A percentile compares a stretch with the other conserved stretches of the same genome.
phyloP scores from a whole-genome alignment of 2,329 filamentous ascomycete species.

The Mollisiaceae sp. region DNA sequence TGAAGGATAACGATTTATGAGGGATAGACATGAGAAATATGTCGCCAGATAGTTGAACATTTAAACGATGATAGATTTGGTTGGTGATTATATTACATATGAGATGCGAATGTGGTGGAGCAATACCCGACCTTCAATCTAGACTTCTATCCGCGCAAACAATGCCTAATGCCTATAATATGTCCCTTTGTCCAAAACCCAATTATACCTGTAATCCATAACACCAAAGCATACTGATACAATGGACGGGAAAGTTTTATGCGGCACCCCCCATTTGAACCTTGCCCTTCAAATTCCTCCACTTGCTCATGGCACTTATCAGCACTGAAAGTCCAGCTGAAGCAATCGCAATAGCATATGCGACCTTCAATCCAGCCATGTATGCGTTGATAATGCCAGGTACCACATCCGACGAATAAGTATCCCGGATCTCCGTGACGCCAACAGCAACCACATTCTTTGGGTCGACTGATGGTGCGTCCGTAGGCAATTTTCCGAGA shows the following conservation, averaged over 20 bases:
- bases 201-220: neutral
- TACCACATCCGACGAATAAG: conserved; percentile 55
- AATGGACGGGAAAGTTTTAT: conserved; percentile 18
- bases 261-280: conserved; percentile 34
- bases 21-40: too few relatives aligned
- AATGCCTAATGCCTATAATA: too few relatives aligned
- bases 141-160: neutral
- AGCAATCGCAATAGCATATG: conserved; percentile 61
- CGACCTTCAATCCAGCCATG: conserved; percentile 66
- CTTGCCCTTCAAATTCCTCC: conserved; percentile 44
- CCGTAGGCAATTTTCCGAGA: conserved; percentile 42
- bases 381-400: conserved; percentile 63
- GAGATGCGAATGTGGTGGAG: neutral
- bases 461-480: conserved; percentile 47
- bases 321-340: conserved; percentile 50
- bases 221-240: neutral
- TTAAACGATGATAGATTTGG: neutral
- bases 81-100: neutral
- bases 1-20: too few relatives aligned
- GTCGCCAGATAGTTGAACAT: too few relatives aligned
- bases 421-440: conserved; percentile 60
- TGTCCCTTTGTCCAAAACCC: too few relatives aligned
- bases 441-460: conserved; percentile 49
- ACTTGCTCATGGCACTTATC: conserved; percentile 44
- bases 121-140: neutral